These are phyloP conservation scores for Dunaliella sp. DNA, from an alignment of 139 green algal genomes.

Conservation along the genomic window DNA sequence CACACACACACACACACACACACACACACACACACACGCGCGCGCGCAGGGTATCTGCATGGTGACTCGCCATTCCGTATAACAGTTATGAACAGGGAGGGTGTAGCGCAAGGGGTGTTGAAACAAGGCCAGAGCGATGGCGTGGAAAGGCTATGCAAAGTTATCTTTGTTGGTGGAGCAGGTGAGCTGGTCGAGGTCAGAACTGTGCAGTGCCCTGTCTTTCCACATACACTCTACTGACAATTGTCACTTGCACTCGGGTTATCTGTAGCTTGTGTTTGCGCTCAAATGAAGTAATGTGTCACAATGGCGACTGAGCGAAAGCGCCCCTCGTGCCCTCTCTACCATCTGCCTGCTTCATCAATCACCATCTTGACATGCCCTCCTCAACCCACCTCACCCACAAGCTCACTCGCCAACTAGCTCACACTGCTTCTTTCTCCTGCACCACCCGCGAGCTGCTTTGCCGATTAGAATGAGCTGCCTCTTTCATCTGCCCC, in stretches of 20 bases:
- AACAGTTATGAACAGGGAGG: neutral
- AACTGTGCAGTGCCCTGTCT: too few species aligned
- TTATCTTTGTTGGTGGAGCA: constrained; percentile 35
- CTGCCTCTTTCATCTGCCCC: neutral
- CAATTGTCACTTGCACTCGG: neutral
- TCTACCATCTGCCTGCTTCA: neutral
- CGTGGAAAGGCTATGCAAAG: too few species aligned
- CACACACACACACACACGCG: neutral
- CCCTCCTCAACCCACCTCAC: too few species aligned
- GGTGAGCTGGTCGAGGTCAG: too few species aligned
- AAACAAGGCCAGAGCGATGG: too few species aligned
- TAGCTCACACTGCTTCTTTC: too few species aligned
- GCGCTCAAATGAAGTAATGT: neutral
- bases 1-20: neutral
- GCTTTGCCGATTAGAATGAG: neutral
- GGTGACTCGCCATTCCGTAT: neutral
- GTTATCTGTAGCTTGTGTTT: neutral
- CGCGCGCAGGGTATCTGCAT: neutral
- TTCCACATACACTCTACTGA: neutral
- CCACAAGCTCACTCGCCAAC: too few species aligned
- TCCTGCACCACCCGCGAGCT: too few species aligned
- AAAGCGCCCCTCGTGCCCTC: neutral
- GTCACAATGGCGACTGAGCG: neutral
- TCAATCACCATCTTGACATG: too few species aligned
- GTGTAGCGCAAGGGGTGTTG: too few species aligned